A percentile compares a stretch with the other conserved stretches of the same genome.
Conservation (phyloP, 352 stramenopile genomes). For the Phytophthora constricta region DNA sequence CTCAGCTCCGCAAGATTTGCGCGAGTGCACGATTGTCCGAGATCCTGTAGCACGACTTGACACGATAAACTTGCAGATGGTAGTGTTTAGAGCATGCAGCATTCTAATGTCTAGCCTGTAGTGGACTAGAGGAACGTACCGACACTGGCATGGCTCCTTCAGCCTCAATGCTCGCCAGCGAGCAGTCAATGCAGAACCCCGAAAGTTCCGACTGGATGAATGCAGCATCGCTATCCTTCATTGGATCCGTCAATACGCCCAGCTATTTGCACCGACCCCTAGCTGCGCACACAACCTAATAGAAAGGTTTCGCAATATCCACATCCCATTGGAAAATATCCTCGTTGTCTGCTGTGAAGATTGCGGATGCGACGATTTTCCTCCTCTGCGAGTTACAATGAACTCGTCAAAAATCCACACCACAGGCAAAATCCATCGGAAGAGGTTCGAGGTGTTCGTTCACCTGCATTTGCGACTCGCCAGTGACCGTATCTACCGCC, state of each 20-base stretch:
- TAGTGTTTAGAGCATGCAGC: neutral
- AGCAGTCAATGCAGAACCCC: conserved; percentile 49
- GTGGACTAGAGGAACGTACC: conserved; percentile 34
- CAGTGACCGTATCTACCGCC: conserved; percentile 55
- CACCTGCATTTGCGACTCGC: conserved; percentile 54
- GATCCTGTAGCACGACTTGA: conserved; percentile 60
- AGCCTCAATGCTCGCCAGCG: conserved; percentile 30
- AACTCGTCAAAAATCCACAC: neutral
- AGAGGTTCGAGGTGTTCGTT: neutral
- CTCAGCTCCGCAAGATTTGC: conserved; percentile 57
- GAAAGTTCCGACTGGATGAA: conserved; percentile 52
- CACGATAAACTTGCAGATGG: conserved; percentile 56
- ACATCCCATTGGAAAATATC: too few relatives aligned
- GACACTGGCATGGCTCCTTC: conserved; percentile 63
- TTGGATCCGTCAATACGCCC: conserved; percentile 59
- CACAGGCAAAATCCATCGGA: neutral
- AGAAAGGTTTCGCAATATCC: too few relatives aligned
- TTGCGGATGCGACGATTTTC: conserved; percentile 59
- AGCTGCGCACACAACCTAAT: conserved; percentile 65
- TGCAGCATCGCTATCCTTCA: conserved; percentile 53
- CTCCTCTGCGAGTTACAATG: conserved; percentile 40
- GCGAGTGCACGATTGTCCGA: conserved; percentile 68
- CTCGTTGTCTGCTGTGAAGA: neutral
- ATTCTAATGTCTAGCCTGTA: neutral
- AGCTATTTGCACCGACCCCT: conserved; percentile 56